A percentile compares a stretch with the other conserved stretches of the same genome.
Evolutionary conservation across 2,329 filamentous ascomycete genomes (phyloP).

Genomic region (Verticillium dahliae): DNA sequence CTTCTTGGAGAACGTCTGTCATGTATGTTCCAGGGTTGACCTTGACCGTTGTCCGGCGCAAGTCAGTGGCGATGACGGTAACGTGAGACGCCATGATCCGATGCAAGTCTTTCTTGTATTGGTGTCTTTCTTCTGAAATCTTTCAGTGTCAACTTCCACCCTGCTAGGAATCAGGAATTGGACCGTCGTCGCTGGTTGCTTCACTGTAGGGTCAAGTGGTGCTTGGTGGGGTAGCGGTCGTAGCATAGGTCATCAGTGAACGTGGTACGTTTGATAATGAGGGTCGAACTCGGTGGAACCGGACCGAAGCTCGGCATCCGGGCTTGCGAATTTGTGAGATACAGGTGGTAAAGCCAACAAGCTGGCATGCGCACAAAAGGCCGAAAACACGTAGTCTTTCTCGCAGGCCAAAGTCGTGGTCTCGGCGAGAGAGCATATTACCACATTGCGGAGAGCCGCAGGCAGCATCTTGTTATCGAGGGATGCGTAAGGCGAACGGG

Average conservation of each 20-base stretch:
- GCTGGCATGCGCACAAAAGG: neutral
- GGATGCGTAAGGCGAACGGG: neutral
- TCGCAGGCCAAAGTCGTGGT: neutral
- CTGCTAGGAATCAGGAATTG: neutral
- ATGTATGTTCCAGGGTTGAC: slow-evolving; percentile 76
- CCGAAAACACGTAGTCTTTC: neutral
- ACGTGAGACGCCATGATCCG: slow-evolving; percentile 75
- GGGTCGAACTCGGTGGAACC: neutral
- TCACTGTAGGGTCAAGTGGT: neutral
- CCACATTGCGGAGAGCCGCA: neutral
- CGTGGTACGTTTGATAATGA: neutral
- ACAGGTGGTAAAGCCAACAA: neutral
- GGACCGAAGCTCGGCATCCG: neutral
- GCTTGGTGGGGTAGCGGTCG: neutral
- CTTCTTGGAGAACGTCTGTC: slow-evolving; percentile 79
- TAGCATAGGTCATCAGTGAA: neutral
- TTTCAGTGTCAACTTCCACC: neutral
- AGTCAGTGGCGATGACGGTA: slow-evolving; percentile 75
- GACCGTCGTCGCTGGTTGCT: neutral
- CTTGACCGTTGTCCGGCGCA: slow-evolving; percentile 74
- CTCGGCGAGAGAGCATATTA: neutral
- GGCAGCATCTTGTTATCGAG: neutral
- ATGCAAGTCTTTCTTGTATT: slow-evolving; percentile 1
- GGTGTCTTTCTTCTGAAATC: neutral
- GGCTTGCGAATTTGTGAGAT: neutral